These are phyloP conservation scores for Podospora anserina DNA, from an alignment of 495 filamentous ascomycete species.

Conservation along the genomic window DNA sequence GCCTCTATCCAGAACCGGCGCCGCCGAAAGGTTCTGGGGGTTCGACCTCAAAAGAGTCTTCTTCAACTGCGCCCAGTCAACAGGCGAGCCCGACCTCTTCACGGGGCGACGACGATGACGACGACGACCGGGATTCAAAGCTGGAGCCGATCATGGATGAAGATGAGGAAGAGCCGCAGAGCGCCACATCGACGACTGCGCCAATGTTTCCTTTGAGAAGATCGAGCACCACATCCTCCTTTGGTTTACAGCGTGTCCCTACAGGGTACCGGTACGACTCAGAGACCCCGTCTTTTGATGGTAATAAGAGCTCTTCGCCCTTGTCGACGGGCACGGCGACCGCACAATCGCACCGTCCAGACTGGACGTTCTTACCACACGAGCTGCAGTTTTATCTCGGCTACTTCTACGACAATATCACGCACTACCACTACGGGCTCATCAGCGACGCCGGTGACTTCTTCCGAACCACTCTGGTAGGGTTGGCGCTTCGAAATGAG, in stretches of 20 bases:
- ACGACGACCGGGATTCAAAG: conserved; percentile 48
- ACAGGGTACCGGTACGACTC: conserved; percentile 40
- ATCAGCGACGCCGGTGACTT: conserved; percentile 66
- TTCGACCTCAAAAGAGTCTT: conserved; percentile 44
- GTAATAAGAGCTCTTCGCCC: conserved; percentile 48
- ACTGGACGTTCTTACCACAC: conserved; percentile 54
- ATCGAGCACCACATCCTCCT: conserved; percentile 44
- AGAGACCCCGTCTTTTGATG: conserved; percentile 51
- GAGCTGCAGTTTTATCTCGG: conserved; percentile 76
- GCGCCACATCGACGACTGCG: conserved; percentile 34
- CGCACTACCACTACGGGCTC: conserved; percentile 76
- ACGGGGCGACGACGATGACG: conserved; percentile 53
- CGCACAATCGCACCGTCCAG: conserved; percentile 28
- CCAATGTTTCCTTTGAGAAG: conserved; percentile 40
- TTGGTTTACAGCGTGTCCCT: conserved; percentile 31
- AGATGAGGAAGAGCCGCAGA: conserved; percentile 51
- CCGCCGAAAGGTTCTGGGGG: conserved; percentile 47
- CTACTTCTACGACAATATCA: conserved; percentile 72
- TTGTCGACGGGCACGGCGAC: conserved; percentile 40
- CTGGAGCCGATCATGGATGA: conserved; percentile 67
- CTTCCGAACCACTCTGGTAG: conserved; percentile 65
- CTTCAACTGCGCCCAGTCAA: conserved; percentile 51
- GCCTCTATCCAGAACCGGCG: conserved; percentile 72
- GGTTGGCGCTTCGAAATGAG: conserved; percentile 71
- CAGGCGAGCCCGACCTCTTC: conserved; percentile 49